Percentiles rank a stretch among this genome's conserved stretches.
Conservation (phyloP, 2,329 filamentous ascomycete genomes). For the Madurella mycetomatis region DNA sequence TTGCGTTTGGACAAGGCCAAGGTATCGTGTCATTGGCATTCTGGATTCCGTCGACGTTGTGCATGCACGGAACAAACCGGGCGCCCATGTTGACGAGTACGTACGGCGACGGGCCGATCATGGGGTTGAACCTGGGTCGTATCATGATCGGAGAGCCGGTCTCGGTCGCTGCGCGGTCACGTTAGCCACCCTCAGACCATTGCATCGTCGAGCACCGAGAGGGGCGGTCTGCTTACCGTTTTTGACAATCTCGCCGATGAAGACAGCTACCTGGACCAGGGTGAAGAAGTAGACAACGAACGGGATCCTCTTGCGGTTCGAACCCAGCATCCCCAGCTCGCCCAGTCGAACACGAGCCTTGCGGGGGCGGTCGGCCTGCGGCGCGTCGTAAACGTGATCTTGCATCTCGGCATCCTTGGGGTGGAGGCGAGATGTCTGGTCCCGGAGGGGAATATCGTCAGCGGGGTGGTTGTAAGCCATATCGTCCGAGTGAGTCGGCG, state of each 20-base stretch:
- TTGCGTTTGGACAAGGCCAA: slow-evolving; percentile 82
- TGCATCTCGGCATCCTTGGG: slow-evolving; percentile 42
- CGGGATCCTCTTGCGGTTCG: slow-evolving; percentile 57
- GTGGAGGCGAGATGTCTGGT: slow-evolving; percentile 34
- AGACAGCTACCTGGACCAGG: slow-evolving; percentile 72
- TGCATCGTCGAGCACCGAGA: background rate
- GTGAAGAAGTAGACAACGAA: slow-evolving; percentile 83
- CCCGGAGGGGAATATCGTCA: slow-evolving; percentile 55
- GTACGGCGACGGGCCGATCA: slow-evolving; percentile 90
- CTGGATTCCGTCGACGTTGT: slow-evolving; percentile 66
- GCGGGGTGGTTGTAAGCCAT: slow-evolving; percentile 32
- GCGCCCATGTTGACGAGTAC: slow-evolving; percentile 97
- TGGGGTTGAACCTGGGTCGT: slow-evolving; percentile 85
- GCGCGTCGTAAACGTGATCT: slow-evolving; percentile 61
- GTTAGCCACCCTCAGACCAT: slow-evolving; percentile 1
- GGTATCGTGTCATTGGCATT: slow-evolving; percentile 43
- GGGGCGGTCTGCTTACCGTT: slow-evolving; percentile 57
- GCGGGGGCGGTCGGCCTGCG: slow-evolving; percentile 34
- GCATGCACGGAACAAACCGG: slow-evolving; percentile 92
- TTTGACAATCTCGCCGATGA: slow-evolving; percentile 81
- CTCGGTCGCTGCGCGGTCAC: slow-evolving; percentile 51
- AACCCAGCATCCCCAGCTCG: slow-evolving; percentile 56
- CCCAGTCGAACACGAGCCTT: slow-evolving; percentile 50
- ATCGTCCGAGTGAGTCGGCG: slow-evolving; percentile 36
- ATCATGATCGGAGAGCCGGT: slow-evolving; percentile 76